phyloP scores from a whole-genome alignment of 768 basidiomycete species.

The Boletus sensibilis region DNA sequence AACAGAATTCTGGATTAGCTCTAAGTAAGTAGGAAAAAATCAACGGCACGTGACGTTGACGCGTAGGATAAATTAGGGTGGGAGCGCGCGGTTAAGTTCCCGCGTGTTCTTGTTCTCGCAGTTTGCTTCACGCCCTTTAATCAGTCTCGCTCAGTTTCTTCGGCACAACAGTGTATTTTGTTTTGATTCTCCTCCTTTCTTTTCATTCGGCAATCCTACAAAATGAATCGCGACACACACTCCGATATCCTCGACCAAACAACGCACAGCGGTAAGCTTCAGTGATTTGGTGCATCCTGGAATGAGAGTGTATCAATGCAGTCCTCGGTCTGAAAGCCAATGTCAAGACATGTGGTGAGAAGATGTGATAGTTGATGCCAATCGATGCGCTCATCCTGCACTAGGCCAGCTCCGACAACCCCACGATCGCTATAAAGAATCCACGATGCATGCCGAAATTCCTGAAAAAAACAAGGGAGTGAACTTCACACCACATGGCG shows the following conservation, averaged over 20 bases:
- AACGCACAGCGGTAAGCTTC: conserved; percentile 30
- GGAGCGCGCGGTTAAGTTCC: conserved; percentile 16
- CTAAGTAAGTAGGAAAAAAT: conserved; percentile 10
- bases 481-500: no score
- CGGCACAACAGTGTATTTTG: background rate
- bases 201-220: conserved; percentile 10
- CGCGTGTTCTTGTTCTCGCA: conserved; percentile 28
- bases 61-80: conserved; percentile 30
- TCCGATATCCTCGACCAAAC: conserved; percentile 45
- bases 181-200: conserved; percentile 17
- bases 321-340: conserved; percentile 1
- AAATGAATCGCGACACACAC: conserved; percentile 34
- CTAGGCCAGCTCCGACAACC: conserved; percentile 15
- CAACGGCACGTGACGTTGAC: conserved; percentile 29
- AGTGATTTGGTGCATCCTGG: background rate
- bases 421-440: conserved; percentile 6
- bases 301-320: background rate
- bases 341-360: conserved; percentile 11
- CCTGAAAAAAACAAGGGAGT: conserved; percentile 15
- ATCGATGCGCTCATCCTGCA: background rate
- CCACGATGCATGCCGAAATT: background rate
- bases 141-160: conserved; percentile 13
- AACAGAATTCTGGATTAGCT: background rate
- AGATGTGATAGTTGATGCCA: background rate
- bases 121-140: conserved; percentile 29